Evolutionary conservation across 2,329 filamentous ascomycete genomes (phyloP), one percentile per base, ranked within the genome.

Genomic region (Chalaropsis thielavioides): DNA sequence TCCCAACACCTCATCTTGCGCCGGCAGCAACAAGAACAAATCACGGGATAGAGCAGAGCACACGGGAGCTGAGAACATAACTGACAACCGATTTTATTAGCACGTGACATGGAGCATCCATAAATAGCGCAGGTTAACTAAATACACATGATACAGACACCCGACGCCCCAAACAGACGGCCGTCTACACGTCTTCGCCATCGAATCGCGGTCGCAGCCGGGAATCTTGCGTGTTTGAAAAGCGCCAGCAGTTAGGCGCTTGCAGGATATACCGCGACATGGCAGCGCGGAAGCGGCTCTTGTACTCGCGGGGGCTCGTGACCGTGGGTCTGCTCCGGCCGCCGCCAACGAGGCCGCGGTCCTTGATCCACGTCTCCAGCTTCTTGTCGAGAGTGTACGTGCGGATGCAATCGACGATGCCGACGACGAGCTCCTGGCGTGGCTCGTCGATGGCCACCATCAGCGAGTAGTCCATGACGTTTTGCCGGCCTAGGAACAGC

Each of bases 361-460:
- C 92, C 75, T 99, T 99, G 81, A 99, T 96, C 94, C 94, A 99
- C 64, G 88, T 94, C 77, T 99, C 94, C n/a, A 99, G 83, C 73
- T 96, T 96, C 80, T 99, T 99, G 78, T 99, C 94, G 91, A 94
- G 99, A 0, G 94, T 99, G 73, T 97, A 99, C 0, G 94, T 99
- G 64, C 94, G 85, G 69, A 99, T 97, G 74, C 94, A 97, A 74
- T 99, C 92, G 69, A 99, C 97, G 71, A 99, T 97, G 3, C 94
- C 94, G 1, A 99, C 92, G 15, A 97, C 90, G 15, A 99, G 83
- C 75, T 99, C 92, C 71, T 92, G 92, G 68, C 85, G 83, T 44
- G 81, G 81, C 73, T 96, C 94, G 71, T 99, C 92, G 56, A 99
- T 95, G 0, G 92, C 95, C 64, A 96, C 92, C 94, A 99, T 99